phyloP scores from a whole-genome alignment of 257 asterid species.

The Orobanche coerulescens region DNA sequence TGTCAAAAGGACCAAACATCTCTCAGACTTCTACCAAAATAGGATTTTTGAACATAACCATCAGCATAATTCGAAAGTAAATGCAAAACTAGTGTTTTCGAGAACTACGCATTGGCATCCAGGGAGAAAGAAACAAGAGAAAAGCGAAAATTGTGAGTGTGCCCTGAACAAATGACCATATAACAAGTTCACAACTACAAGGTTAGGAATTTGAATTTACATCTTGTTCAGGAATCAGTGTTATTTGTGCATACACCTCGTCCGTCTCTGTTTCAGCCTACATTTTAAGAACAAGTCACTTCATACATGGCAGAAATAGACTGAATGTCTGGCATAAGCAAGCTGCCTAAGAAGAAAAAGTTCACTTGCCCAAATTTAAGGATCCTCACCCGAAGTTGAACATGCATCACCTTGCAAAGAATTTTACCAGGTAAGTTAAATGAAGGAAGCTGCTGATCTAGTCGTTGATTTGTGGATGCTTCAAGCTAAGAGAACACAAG shows the following conservation, averaged over 20 bases:
- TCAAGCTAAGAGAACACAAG: conserved; percentile 53
- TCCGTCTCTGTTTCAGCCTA: conserved; percentile 93
- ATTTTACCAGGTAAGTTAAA: conserved; percentile 83
- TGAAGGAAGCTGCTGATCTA: conserved; percentile 85
- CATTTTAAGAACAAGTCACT: conserved; percentile 22
- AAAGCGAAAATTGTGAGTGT: too few species aligned
- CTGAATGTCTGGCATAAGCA: not conserved
- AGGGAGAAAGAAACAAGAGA: too few species aligned
- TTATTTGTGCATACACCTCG: conserved; percentile 90
- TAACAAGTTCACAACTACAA: not conserved
- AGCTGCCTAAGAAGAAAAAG: not conserved
- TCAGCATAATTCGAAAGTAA: too few species aligned
- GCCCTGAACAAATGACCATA: not conserved
- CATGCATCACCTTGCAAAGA: conserved; percentile 85
- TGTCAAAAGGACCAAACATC: too few species aligned
- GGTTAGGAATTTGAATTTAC: conserved; percentile 33
- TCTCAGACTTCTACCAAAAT: too few species aligned
- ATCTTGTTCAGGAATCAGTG: conserved; percentile 70
- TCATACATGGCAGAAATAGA: conserved; percentile 4
- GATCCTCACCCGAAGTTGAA: conserved; percentile 63
- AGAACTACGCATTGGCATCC: too few species aligned
- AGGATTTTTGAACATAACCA: too few species aligned
- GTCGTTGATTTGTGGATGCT: conserved; percentile 81
- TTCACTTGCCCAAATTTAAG: not conserved
- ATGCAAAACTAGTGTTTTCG: too few species aligned